Percentiles rank a stretch among this genome's conserved stretches.
These are phyloP conservation scores for Backusella parvicylindrica DNA, from an alignment of 192 early-diverging fungal species.

Conservation along the genomic window DNA sequence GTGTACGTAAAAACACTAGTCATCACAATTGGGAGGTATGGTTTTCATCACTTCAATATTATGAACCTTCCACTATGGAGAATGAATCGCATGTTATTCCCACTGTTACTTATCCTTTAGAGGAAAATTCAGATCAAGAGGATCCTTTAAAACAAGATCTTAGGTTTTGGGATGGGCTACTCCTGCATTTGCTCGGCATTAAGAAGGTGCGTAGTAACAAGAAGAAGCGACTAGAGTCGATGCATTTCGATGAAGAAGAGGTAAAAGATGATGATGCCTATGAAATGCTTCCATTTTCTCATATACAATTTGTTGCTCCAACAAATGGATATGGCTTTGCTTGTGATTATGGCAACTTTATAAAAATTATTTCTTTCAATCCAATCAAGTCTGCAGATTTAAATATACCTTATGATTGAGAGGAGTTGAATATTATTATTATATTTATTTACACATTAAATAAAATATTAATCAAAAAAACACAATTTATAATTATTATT, in stretches of 20 bases:
- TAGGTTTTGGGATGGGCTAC: not conserved
- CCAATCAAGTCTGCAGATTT: not conserved
- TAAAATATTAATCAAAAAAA: too few relatives aligned
- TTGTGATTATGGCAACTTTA: slow-evolving; percentile 26
- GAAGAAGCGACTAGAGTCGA: not conserved
- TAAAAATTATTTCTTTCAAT: slow-evolving; percentile 15
- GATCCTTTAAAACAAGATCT: not conserved
- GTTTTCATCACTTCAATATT: slow-evolving; percentile 25
- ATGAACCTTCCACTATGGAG: slow-evolving; percentile 10
- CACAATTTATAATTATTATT: not conserved
- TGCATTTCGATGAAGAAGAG: slow-evolving; percentile 8
- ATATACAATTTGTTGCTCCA: not conserved
- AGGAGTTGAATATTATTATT: not conserved
- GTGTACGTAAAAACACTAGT: slow-evolving; percentile 15
- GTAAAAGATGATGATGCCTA: slow-evolving; percentile 4
- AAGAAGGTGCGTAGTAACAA: not conserved
- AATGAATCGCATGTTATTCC: not conserved
- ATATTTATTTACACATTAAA: slow-evolving; percentile 4
- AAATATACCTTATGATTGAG: not conserved
- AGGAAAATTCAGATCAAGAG: not conserved
- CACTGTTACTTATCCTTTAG: not conserved
- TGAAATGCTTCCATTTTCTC: slow-evolving; percentile 17
- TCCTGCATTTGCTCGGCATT: not conserved
- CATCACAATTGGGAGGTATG: slow-evolving; percentile 14
- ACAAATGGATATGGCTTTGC: slow-evolving; percentile 11